phyloP scores from a whole-genome alignment of 306 rosid genomes.

The Echinosophora koreensis region DNA sequence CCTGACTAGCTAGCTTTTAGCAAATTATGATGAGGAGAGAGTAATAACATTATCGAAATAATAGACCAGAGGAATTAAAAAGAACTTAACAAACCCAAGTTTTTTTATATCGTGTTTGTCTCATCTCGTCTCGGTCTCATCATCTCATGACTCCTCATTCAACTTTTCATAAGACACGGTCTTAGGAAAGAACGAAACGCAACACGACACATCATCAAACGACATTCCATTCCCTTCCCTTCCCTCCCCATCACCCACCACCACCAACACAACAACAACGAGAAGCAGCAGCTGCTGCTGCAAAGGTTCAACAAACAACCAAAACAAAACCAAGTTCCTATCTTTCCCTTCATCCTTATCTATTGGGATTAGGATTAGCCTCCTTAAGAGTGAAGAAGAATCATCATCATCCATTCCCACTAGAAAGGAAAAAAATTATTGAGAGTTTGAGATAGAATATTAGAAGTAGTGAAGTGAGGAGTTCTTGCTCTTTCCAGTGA shows the following conservation, averaged over 20 bases:
- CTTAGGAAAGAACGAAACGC: slow-evolving; percentile 40
- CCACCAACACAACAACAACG: not conserved
- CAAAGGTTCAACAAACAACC: not conserved
- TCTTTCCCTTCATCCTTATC: slow-evolving; percentile 10
- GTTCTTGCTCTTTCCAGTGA: not conserved
- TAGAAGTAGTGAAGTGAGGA: slow-evolving; percentile 3
- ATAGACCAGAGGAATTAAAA: not conserved
- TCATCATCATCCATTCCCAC: slow-evolving; percentile 31
- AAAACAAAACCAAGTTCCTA: not conserved
- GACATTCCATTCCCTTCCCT: not conserved
- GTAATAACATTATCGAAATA: not conserved
- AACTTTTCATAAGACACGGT: slow-evolving; percentile 8
- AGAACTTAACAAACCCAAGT: not conserved
- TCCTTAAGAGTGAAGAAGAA: not conserved
- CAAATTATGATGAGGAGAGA: not conserved
- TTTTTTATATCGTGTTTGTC: not conserved
- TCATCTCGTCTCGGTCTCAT: slow-evolving; percentile 8
- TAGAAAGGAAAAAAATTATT: not conserved
- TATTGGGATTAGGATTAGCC: slow-evolving; percentile 9
- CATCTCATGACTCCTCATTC: slow-evolving; percentile 41
- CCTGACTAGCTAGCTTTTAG: not conserved
- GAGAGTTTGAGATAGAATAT: slow-evolving; percentile 2
- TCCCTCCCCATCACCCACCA: slow-evolving; percentile 18
- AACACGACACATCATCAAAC: slow-evolving; percentile 15
- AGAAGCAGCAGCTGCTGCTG: not conserved